Conservation (phyloP, 179 eudicot species). For the Silene coronaria region DNA sequence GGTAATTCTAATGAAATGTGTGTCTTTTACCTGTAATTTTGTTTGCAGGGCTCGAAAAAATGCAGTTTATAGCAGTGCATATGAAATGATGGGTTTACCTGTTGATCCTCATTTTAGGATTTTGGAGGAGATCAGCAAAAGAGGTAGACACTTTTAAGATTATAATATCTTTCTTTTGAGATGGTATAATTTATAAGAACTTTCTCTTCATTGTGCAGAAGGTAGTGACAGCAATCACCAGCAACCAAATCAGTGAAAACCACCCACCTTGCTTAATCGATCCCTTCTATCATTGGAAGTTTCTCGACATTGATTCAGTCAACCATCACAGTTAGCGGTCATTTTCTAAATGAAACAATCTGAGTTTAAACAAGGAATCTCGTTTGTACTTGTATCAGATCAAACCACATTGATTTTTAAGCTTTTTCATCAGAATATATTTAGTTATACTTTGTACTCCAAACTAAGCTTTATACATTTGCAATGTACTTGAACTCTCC, state of each 20-base stretch:
- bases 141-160: not conserved
- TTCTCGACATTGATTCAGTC: not conserved
- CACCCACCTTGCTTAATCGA: not conserved
- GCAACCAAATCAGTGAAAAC: not conserved
- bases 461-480: not conserved
- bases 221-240: not conserved
- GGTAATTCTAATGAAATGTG: not conserved
- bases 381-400: not conserved
- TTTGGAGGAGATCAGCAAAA: not conserved
- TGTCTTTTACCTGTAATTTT: not conserved
- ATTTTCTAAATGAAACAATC: not conserved
- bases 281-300: not conserved
- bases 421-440: not conserved
- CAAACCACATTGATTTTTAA: not conserved
- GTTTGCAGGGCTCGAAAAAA: constrained; percentile 13
- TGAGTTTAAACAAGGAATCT: not conserved
- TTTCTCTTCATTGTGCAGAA: not conserved
- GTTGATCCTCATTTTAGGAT: constrained; percentile 30
- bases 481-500: not conserved
- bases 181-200: not conserved
- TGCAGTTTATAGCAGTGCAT: constrained; percentile 18
- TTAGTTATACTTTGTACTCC: not conserved
- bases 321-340: not conserved
- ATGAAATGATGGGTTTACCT: constrained; percentile 22
- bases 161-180: not conserved